A percentile compares a stretch with the other conserved stretches of the same genome.
Conservation (phyloP, 495 filamentous ascomycete genomes). For the Annulohypoxylon moriforme region DNA sequence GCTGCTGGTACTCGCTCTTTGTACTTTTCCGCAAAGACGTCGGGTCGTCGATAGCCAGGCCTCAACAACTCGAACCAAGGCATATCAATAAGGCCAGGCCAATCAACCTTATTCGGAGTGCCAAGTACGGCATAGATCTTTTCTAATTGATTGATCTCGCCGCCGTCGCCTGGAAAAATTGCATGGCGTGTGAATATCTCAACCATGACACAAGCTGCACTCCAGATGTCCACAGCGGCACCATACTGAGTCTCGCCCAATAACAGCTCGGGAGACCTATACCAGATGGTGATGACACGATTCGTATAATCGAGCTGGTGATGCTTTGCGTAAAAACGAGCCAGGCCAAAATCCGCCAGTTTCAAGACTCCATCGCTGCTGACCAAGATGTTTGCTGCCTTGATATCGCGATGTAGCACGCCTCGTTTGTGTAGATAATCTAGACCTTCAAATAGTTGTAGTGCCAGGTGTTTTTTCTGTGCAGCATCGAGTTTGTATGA, state of each 20-base stretch:
- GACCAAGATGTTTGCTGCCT: slow-evolving; percentile 94
- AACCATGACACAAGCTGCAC: slow-evolving; percentile 93
- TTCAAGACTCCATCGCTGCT: slow-evolving; percentile 89
- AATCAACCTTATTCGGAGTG: slow-evolving; percentile 83
- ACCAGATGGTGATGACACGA: slow-evolving; percentile 98
- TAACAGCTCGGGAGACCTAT: slow-evolving; percentile 90
- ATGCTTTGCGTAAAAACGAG: slow-evolving; percentile 95
- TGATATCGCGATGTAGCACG: slow-evolving; percentile 95
- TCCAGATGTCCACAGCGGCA: slow-evolving; percentile 96
- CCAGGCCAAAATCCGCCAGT: slow-evolving; percentile 95
- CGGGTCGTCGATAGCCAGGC: slow-evolving; percentile 76
- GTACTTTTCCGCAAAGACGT: slow-evolving; percentile 86
- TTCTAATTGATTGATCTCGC: slow-evolving; percentile 94
- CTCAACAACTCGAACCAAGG: slow-evolving; percentile 94
- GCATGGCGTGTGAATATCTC: slow-evolving; percentile 97
- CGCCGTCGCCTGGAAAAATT: slow-evolving; percentile 94
- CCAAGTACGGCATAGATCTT: slow-evolving; percentile 95
- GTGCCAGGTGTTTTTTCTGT: slow-evolving; percentile 93
- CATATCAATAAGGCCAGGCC: slow-evolving; percentile 90
- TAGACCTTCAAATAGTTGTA: slow-evolving; percentile 93
- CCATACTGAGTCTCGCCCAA: slow-evolving; percentile 95
- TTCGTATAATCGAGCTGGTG: slow-evolving; percentile 97
- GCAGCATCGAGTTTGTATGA: slow-evolving; percentile 85
- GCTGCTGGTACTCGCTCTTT: slow-evolving; percentile 75
- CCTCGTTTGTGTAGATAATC: slow-evolving; percentile 94